phyloP scores from a whole-genome alignment of 2,329 filamentous ascomycete species.

The Claviceps sp. region DNA sequence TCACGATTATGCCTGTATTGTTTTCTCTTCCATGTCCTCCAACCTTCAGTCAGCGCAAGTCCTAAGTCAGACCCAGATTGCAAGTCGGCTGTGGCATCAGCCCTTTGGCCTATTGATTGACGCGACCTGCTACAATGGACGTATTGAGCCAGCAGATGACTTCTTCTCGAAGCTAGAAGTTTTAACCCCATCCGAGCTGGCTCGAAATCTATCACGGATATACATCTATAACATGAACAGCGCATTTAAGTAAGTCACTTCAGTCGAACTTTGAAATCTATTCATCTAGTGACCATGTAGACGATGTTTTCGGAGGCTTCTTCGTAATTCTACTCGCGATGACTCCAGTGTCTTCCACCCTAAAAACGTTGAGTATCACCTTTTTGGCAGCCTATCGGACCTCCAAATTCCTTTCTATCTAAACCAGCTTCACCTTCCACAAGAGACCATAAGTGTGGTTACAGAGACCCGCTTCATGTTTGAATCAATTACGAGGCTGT shows the following conservation, averaged over 20 bases:
- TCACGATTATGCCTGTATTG: neutral
- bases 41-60: neutral
- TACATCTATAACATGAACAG: slow-evolving; percentile 67
- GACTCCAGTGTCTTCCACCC: slow-evolving; percentile 49
- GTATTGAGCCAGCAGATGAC: slow-evolving; percentile 52
- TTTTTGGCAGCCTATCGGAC: slow-evolving; percentile 52
- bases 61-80: slow-evolving; percentile 33
- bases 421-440: slow-evolving; percentile 51
- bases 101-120: slow-evolving; percentile 56
- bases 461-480: slow-evolving; percentile 53
- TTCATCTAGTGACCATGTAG: slow-evolving; percentile 9
- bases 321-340: slow-evolving; percentile 48
- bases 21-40: neutral
- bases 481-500: slow-evolving; percentile 50
- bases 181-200: slow-evolving; percentile 48
- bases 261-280: too few relatives aligned
- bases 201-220: slow-evolving; percentile 43
- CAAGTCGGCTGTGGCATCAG: slow-evolving; percentile 55
- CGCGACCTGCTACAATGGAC: slow-evolving; percentile 56
- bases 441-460: slow-evolving; percentile 56
- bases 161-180: slow-evolving; percentile 50
- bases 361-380: slow-evolving; percentile 50
- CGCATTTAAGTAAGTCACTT: slow-evolving; percentile 39
- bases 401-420: slow-evolving; percentile 54
- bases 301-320: slow-evolving; percentile 51